Evolutionary conservation across 1,284 basidiomycete species (phyloP).

Genomic region (Trichosporon sp.): DNA sequence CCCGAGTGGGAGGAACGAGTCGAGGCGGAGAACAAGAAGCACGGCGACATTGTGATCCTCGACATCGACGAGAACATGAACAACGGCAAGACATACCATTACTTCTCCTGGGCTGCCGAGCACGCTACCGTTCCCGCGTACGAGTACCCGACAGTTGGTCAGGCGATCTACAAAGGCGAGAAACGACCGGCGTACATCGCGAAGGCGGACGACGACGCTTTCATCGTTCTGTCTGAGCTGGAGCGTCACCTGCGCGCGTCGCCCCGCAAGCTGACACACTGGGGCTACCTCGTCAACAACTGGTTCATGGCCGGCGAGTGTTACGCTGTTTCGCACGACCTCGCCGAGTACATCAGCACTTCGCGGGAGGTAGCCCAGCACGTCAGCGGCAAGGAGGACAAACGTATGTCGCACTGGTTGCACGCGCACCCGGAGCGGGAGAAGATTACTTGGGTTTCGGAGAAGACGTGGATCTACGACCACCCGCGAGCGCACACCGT

Average conservation of each 20-base stretch:
- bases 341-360: constrained; percentile 84
- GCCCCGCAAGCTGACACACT: constrained; percentile 78
- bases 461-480: constrained; percentile 97
- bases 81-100: constrained; percentile 59
- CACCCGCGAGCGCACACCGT: constrained; percentile 91
- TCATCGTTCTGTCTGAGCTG: constrained; percentile 82
- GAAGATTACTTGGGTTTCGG: constrained; percentile 83
- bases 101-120: constrained; percentile 68
- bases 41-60: constrained; percentile 61
- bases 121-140: constrained; percentile 81
- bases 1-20: constrained; percentile 77
- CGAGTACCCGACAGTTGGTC: constrained; percentile 35
- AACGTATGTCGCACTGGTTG: constrained; percentile 92
- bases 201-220: constrained; percentile 83
- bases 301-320: constrained; percentile 95
- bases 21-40: constrained; percentile 87
- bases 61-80: constrained; percentile 61
- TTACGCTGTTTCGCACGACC: constrained; percentile 85
- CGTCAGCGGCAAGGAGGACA: constrained; percentile 87
- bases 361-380: constrained; percentile 70
- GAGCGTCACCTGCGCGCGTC: constrained; percentile 76
- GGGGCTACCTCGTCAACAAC: constrained; percentile 94
- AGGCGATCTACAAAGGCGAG: constrained; percentile 46
- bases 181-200: constrained; percentile 78
- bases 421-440: constrained; percentile 76